A percentile compares a stretch with the other conserved stretches of the same genome.
phyloP scores from a whole-genome alignment of 352 stramenopile species.

The Pythium biforme region DNA sequence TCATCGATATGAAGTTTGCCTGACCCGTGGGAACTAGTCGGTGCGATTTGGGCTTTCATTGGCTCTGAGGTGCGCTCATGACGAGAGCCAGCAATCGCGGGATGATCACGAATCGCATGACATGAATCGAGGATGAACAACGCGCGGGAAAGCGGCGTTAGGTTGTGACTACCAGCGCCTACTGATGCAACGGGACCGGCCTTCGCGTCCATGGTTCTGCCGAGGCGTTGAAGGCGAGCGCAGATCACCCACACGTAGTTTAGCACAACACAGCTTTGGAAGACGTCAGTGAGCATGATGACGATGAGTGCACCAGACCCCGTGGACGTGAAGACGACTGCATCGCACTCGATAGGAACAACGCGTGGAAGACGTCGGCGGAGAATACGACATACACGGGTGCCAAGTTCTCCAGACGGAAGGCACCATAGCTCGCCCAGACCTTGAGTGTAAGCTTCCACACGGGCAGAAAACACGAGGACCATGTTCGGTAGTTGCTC shows the following conservation, averaged over 20 bases:
- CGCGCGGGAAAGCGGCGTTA: not conserved
- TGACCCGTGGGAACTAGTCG: too few species aligned
- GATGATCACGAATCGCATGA: not conserved
- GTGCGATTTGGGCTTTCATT: not conserved
- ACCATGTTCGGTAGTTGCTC: not conserved
- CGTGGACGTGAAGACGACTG: constrained; percentile 7
- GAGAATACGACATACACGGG: constrained; percentile 14
- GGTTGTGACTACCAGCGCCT: too few species aligned
- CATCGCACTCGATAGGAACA: constrained; percentile 22
- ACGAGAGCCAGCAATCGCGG: not conserved
- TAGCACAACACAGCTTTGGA: constrained; percentile 1
- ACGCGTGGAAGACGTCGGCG: constrained; percentile 20
- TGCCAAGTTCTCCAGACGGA: constrained; percentile 12
- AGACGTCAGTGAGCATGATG: constrained; percentile 10
- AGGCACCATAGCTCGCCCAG: constrained; percentile 5
- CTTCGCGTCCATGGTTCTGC: not conserved
- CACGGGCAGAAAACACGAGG: constrained; percentile 1
- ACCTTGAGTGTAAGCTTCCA: constrained; percentile 12
- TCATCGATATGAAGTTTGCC: too few species aligned
- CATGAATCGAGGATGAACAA: not conserved
- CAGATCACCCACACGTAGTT: not conserved
- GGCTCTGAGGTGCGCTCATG: not conserved
- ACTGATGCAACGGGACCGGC: too few species aligned
- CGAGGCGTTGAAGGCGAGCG: not conserved
- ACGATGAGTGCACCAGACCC: not conserved